A percentile compares a stretch with the other conserved stretches of the same genome.
Conservation (phyloP, 306 rosid genomes). For the Cucurbita pepo region DNA sequence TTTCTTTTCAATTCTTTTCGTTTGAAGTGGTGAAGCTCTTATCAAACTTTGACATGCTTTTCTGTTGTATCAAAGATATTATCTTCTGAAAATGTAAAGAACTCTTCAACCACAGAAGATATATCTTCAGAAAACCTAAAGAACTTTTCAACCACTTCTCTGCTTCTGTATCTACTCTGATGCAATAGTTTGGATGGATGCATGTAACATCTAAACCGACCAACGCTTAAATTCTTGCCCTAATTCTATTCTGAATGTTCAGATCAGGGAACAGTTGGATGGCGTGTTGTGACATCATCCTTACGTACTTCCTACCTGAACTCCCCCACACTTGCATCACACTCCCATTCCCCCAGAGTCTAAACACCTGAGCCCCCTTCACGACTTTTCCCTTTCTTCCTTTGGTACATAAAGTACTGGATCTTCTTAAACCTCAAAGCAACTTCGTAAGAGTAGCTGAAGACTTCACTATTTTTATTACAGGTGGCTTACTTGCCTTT, state of each 20-base stretch:
- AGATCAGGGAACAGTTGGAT: background rate
- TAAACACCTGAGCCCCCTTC: background rate
- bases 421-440: background rate
- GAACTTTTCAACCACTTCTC: background rate
- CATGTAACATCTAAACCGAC: background rate
- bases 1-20: background rate
- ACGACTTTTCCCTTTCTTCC: background rate
- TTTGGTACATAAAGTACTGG: background rate
- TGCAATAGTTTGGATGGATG: background rate
- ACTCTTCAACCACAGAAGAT: background rate
- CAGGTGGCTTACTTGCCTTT: constrained; percentile 77
- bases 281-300: background rate
- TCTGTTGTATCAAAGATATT: background rate
- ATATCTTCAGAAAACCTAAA: background rate
- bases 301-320: background rate
- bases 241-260: background rate
- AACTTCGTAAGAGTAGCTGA: background rate
- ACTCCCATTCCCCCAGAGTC: background rate
- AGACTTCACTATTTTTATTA: constrained; percentile 9
- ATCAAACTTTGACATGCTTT: background rate
- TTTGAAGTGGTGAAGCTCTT: background rate
- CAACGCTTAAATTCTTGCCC: background rate
- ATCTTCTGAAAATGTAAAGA: background rate
- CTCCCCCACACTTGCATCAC: background rate
- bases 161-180: background rate